Evolutionary conservation across 805 yeast species (phyloP).

Genomic region (Candida ortonii): DNA sequence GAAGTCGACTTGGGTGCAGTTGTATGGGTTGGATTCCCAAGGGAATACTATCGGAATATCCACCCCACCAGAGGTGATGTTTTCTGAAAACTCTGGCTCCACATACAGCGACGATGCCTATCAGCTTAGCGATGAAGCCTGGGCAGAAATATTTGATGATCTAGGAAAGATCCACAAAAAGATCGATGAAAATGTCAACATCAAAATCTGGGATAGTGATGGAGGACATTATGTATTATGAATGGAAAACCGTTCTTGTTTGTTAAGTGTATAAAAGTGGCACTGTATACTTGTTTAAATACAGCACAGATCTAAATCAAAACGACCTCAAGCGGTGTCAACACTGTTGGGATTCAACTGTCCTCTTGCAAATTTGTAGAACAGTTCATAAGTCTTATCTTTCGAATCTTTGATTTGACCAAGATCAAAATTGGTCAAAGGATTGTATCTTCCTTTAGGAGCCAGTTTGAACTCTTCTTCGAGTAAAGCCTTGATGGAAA

Average conservation of each 20-base stretch:
- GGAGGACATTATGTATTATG: constrained; percentile 21
- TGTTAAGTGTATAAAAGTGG: no score
- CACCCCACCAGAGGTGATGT: constrained; percentile 2
- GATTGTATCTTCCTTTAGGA: constrained; percentile 5
- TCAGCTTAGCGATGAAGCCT: constrained; percentile 11
- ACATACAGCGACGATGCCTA: constrained; percentile 8
- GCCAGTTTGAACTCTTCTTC: constrained; percentile 7
- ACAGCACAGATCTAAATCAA: no score
- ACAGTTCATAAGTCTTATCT: constrained; percentile 4
- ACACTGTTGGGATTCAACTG: not conserved
- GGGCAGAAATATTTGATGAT: constrained; percentile 19
- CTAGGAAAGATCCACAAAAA: constrained; percentile 15
- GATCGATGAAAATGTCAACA: constrained; percentile 22
- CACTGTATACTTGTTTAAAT: no score
- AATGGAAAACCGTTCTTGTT: no score
- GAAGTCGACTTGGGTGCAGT: constrained; percentile 23
- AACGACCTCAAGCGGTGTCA: no score
- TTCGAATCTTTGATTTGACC: constrained; percentile 1
- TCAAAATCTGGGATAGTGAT: constrained; percentile 23
- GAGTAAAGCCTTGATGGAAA: constrained; percentile 4
- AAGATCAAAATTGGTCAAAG: constrained; percentile 2
- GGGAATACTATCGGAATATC: no score
- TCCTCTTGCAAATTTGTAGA: not conserved
- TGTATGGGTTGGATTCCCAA: constrained; percentile 4
- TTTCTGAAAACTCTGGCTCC: constrained; percentile 2